A percentile compares a stretch with the other conserved stretches of the same genome.
Conservation (phyloP, 345 rosid species). For the Gossypium rotundifolium region DNA sequence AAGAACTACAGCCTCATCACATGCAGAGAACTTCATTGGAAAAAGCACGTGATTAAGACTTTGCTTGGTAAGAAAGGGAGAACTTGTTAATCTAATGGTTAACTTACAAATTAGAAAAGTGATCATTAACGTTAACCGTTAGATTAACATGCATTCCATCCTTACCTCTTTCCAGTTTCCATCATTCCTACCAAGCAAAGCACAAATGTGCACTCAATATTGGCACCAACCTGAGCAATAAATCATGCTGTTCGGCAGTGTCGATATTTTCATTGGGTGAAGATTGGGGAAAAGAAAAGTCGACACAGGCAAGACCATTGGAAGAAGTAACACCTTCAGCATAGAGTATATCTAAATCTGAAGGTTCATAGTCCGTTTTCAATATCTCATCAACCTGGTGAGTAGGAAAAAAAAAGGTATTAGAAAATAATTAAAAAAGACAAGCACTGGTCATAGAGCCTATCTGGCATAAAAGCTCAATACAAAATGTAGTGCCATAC, state of each 20-base stretch:
- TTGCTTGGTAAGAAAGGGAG: no score
- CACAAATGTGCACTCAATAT: neutral
- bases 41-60: neutral
- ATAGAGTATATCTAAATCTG: conserved; percentile 82
- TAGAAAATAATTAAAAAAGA: neutral
- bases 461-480: neutral
- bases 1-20: neutral
- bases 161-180: no score
- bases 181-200: no score
- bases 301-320: conserved; percentile 85
- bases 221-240: conserved; percentile 58
- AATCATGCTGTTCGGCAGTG: conserved; percentile 58
- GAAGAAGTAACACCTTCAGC: conserved; percentile 97
- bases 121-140: no score
- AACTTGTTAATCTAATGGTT: no score
- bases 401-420: conserved; percentile 10
- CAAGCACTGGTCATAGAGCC: neutral
- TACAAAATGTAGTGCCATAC: neutral
- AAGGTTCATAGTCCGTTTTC: conserved; percentile 80
- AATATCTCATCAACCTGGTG: conserved; percentile 70
- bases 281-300: conserved; percentile 79
- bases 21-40: neutral
- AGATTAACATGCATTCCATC: no score
- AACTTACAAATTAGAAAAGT: no score
- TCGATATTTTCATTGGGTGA: conserved; percentile 48